These are phyloP conservation scores for Edaphochlamys debaryana DNA, from an alignment of 139 green algal species.

Conservation along the genomic window DNA sequence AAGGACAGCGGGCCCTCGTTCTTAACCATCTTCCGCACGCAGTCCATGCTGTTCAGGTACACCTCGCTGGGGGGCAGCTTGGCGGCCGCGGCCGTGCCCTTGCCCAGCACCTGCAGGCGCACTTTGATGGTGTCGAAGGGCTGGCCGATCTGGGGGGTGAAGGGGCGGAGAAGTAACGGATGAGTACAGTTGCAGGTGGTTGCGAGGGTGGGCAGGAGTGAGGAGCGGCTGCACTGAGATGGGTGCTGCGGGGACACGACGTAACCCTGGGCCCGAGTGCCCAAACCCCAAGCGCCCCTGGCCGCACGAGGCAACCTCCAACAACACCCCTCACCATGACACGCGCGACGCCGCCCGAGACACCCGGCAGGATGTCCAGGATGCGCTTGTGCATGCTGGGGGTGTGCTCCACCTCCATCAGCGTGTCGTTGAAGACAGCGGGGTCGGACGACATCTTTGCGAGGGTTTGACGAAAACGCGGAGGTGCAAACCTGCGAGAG, in stretches of 20 bases:
- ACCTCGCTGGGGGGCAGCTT: constrained; percentile 50
- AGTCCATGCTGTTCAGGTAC: constrained; percentile 52
- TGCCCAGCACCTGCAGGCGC: constrained; percentile 56
- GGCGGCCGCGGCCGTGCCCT: constrained; percentile 48
- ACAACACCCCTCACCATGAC: constrained; percentile 51
- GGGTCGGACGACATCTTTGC: neutral
- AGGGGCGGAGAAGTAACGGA: no score
- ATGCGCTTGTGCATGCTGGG: constrained; percentile 47
- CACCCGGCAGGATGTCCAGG: constrained; percentile 54
- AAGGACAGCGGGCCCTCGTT: constrained; percentile 43
- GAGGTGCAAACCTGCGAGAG: no score
- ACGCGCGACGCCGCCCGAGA: constrained; percentile 54
- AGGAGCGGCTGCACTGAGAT: no score
- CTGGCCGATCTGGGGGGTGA: constrained; percentile 40
- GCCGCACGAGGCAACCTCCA: no score
- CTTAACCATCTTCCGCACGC: constrained; percentile 56
- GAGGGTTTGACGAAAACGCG: no score
- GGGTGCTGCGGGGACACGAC: no score
- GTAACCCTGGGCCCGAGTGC: no score
- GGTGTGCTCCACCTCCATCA: constrained; percentile 54
- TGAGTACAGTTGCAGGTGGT: no score
- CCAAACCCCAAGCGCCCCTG: no score
- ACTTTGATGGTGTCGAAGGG: constrained; percentile 59
- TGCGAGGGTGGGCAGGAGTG: no score
- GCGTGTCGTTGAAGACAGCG: constrained; percentile 7